phyloP scores from a whole-genome alignment of 768 basidiomycete genomes.

The Gloeostereum incarnatum region DNA sequence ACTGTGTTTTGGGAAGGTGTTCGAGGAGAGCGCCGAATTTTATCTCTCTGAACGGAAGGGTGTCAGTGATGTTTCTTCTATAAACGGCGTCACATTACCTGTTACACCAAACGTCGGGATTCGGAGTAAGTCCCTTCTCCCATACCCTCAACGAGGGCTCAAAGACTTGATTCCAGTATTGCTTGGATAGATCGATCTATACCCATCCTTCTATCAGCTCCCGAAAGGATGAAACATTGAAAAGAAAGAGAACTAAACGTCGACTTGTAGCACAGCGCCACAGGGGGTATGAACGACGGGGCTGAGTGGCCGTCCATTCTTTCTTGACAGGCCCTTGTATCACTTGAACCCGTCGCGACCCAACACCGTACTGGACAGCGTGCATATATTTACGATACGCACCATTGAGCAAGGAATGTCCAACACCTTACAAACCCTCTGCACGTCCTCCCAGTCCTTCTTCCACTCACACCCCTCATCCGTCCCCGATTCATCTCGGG shows the following conservation, averaged over 20 bases:
- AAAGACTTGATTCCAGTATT: slow-evolving; percentile 91
- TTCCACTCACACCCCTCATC: slow-evolving; percentile 94
- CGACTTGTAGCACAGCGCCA: too few relatives aligned
- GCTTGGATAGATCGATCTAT: slow-evolving; percentile 78
- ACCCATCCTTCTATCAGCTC: too few relatives aligned
- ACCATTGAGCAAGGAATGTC: slow-evolving; percentile 75
- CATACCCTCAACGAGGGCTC: slow-evolving; percentile 75
- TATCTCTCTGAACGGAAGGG: slow-evolving; percentile 50
- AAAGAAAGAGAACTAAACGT: too few relatives aligned
- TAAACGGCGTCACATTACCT: slow-evolving; percentile 28
- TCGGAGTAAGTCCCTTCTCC: slow-evolving; percentile 77
- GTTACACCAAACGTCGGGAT: slow-evolving; percentile 93
- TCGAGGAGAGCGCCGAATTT: slow-evolving; percentile 85
- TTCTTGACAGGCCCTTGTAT: too few relatives aligned
- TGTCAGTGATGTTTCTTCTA: too few relatives aligned
- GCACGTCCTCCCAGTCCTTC: slow-evolving; percentile 89
- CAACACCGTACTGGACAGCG: too few relatives aligned
- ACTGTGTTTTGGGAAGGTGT: slow-evolving; percentile 42
- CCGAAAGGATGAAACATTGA: too few relatives aligned
- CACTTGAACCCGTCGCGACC: too few relatives aligned
- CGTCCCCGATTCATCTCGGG: slow-evolving; percentile 68
- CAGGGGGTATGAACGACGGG: too few relatives aligned
- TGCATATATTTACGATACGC: too few relatives aligned
- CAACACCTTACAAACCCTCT: slow-evolving; percentile 61
- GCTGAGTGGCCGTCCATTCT: too few relatives aligned